Evolutionary conservation across 352 stramenopile species (phyloP), one percentile per base, ranked within the genome.

Genomic region (Blastocystis sp.): DNA sequence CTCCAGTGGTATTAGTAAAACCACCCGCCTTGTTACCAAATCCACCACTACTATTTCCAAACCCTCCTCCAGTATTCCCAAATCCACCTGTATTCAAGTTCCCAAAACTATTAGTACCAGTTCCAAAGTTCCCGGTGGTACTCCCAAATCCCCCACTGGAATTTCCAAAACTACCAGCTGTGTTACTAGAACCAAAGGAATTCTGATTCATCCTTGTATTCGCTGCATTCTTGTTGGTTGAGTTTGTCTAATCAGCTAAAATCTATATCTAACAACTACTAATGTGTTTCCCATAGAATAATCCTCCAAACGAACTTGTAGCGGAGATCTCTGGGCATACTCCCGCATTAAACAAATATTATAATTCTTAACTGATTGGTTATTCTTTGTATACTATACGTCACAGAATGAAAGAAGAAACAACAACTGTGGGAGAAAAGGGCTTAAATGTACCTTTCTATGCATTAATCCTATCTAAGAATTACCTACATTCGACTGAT

Each of bases 241-340:
- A 27, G 33, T 73, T 76, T 17, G 19, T 44, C 64, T 76, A 76
- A 0, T 33, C 64, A 76, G 30, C 4, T 56, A 53, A 1, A 37
- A 44, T 33, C 19, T 22, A 11, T 2, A 22, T 2, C n/a, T 19
- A 68, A 44, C 13, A 44, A 17, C 17, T 27, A 84, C 73, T 2
- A 68, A 27, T 33, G 27, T 68, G 15, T 35, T 44, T 57, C 73
- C 73, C 2, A 6, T 27, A n/a, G 37, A 30, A 53, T 84, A 84
- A 44, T 84, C 73, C 53, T 84, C 73, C 40, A 62, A 66, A 84
- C 73, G 73, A 62, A 84, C 11, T 37, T 68, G 33, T 27, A 84
- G 59, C 7, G 53, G 53, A 48, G n/a, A 48, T 40, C 48, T 37
- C 13, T 56, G 17, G 17, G 24, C 24, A 56, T 84, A 84, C 54